Evolutionary conservation across 495 filamentous ascomycete genomes (phyloP).

Genomic region (Podospora didyma): DNA sequence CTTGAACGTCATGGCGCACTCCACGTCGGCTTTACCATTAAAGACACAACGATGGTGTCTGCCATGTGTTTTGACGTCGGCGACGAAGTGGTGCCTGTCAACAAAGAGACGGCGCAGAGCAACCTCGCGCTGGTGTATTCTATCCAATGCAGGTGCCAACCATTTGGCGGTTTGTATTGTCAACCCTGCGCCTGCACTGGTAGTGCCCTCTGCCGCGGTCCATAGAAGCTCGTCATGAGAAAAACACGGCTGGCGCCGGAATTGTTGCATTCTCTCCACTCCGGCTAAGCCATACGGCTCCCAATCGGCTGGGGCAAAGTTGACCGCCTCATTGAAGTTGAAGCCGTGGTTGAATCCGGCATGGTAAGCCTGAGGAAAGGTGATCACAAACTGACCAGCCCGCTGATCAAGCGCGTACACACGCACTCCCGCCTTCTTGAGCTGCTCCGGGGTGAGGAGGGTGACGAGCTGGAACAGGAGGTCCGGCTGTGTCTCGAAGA

Average conservation of each 20-base stretch:
- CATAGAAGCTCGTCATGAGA: constrained; percentile 96
- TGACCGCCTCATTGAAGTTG: constrained; percentile 99
- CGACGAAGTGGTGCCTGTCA: constrained; percentile 50
- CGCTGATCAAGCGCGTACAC: constrained; percentile 92
- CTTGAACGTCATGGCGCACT: constrained; percentile 41
- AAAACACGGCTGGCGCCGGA: constrained; percentile 90
- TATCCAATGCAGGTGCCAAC: constrained; percentile 79
- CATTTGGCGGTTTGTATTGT: constrained; percentile 94
- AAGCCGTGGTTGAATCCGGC: constrained; percentile 95
- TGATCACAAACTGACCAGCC: constrained; percentile 94
- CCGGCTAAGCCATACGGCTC: constrained; percentile 87
- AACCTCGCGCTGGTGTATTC: constrained; percentile 70
- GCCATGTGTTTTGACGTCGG: constrained; percentile 34
- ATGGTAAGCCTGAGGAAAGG: constrained; percentile 88
- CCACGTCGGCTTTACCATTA: constrained; percentile 33
- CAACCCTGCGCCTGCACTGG: constrained; percentile 65
- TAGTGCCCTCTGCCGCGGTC: constrained; percentile 65
- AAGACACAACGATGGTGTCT: constrained; percentile 38
- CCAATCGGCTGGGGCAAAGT: constrained; percentile 97
- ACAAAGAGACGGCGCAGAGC: constrained; percentile 63
- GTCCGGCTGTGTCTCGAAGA: constrained; percentile 96
- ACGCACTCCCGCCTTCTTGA: constrained; percentile 90
- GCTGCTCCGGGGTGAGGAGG: constrained; percentile 84
- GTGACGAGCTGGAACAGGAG: constrained; percentile 96
- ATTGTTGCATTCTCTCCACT: constrained; percentile 80